Conservation (phyloP, 1,139 yeast genomes). For the Candida labiduridarum region DNA sequence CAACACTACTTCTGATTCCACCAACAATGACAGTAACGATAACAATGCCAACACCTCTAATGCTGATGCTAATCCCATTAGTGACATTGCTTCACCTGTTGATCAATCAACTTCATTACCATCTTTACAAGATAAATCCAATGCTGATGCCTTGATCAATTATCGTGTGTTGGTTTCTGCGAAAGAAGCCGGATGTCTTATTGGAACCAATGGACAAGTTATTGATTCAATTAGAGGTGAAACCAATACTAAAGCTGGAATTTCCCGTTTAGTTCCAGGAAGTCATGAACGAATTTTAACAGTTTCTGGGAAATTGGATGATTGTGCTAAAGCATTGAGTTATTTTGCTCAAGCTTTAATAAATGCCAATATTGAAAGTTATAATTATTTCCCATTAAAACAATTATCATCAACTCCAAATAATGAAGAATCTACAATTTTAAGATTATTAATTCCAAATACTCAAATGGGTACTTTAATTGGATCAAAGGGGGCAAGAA, state of each 20-base stretch:
- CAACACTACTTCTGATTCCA: neutral
- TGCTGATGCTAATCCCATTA: constrained; percentile 4
- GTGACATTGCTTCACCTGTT: neutral
- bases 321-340: constrained; percentile 72
- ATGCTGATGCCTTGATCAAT: constrained; percentile 47
- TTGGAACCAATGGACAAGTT: constrained; percentile 83
- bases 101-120: constrained; percentile 28
- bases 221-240: constrained; percentile 77
- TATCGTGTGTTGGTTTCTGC: constrained; percentile 76
- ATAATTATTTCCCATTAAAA: constrained; percentile 63
- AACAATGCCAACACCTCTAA: constrained; percentile 3
- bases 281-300: constrained; percentile 85
- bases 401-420: constrained; percentile 55
- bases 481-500: constrained; percentile 82
- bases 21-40: neutral
- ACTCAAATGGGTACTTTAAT: constrained; percentile 89
- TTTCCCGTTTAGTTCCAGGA: constrained; percentile 79
- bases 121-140: constrained; percentile 29
- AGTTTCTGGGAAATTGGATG: constrained; percentile 75
- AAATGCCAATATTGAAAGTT: constrained; percentile 40
- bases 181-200: constrained; percentile 88
- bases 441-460: constrained; percentile 80
- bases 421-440: constrained; percentile 53
- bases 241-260: constrained; percentile 86
- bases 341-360: constrained; percentile 69